These are phyloP conservation scores for Thalia dealbata DNA, from an alignment of 176 grass and related monocot genomes.

Conservation along the genomic window DNA sequence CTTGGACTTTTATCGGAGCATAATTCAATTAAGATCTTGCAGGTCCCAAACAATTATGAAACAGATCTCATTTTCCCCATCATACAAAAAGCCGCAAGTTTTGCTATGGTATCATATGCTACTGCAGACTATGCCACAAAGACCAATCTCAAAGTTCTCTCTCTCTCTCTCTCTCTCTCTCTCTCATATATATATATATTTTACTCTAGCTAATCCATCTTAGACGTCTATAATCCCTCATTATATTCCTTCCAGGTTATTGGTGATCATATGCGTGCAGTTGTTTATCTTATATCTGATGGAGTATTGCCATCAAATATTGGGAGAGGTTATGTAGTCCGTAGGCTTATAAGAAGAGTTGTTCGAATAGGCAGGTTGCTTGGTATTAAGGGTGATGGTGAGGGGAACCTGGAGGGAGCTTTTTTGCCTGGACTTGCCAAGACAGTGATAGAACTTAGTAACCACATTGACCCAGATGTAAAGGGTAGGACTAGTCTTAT, in stretches of 20 bases:
- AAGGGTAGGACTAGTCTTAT: conserved; percentile 43
- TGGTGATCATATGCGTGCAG: conserved; percentile 93
- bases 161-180: conserved; percentile 9
- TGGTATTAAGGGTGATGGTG: conserved; percentile 66
- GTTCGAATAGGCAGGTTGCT: conserved; percentile 74
- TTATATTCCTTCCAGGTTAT: conserved; percentile 52
- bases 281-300: conserved; percentile 98
- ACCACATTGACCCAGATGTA: conserved; percentile 75
- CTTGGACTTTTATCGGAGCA: background rate
- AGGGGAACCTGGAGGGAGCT: conserved; percentile 45
- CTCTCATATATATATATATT: background rate
- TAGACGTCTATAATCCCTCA: conserved; percentile 3
- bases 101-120: conserved; percentile 56
- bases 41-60: conserved; percentile 99
- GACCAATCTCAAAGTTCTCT: conserved; percentile 72
- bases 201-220: background rate
- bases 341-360: conserved; percentile 96
- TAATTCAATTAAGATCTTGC: conserved; percentile 9
- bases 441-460: conserved; percentile 61
- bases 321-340: conserved; percentile 91
- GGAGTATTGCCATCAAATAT: conserved; percentile 92
- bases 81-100: conserved; percentile 66
- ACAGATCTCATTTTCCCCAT: conserved; percentile 93
- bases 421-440: conserved; percentile 66
- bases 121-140: conserved; percentile 50